These are phyloP conservation scores for Phialophora macrospora DNA, from an alignment of 2,329 filamentous ascomycete genomes.

Conservation along the genomic window DNA sequence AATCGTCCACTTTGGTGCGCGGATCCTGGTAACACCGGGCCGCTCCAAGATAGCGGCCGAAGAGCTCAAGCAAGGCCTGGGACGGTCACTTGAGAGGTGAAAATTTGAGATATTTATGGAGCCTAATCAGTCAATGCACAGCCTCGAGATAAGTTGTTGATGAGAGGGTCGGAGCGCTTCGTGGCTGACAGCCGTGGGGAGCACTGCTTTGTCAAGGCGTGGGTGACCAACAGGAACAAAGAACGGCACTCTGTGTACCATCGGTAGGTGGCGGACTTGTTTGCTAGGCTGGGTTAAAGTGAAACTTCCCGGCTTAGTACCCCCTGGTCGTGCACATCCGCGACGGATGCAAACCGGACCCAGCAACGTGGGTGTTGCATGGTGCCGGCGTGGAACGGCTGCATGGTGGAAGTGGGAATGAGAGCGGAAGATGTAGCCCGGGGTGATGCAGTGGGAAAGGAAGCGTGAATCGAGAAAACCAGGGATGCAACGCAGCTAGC, in stretches of 20 bases:
- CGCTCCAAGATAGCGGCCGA: not conserved
- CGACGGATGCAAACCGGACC: slow-evolving; percentile 6
- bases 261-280: slow-evolving; percentile 7
- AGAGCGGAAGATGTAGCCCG: not conserved
- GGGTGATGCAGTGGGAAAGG: not conserved
- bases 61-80: not conserved
- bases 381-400: not conserved
- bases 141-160: not conserved
- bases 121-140: not conserved
- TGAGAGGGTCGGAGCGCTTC: not conserved
- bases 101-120: not conserved
- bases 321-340: slow-evolving; percentile 10
- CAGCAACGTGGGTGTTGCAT: slow-evolving; percentile 16
- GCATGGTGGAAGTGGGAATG: slow-evolving; percentile 1
- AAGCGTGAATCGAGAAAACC: not conserved
- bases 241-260: not conserved
- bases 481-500: not conserved
- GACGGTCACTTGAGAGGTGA: not conserved
- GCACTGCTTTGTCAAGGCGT: slow-evolving; percentile 3
- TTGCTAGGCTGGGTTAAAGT: not conserved
- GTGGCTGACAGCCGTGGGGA: not conserved
- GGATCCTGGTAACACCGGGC: not conserved
- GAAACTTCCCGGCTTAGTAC: not conserved
- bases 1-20: not conserved
- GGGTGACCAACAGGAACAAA: slow-evolving; percentile 5